phyloP scores from a whole-genome alignment of 805 yeast species.

The Yueomyces sp. region DNA sequence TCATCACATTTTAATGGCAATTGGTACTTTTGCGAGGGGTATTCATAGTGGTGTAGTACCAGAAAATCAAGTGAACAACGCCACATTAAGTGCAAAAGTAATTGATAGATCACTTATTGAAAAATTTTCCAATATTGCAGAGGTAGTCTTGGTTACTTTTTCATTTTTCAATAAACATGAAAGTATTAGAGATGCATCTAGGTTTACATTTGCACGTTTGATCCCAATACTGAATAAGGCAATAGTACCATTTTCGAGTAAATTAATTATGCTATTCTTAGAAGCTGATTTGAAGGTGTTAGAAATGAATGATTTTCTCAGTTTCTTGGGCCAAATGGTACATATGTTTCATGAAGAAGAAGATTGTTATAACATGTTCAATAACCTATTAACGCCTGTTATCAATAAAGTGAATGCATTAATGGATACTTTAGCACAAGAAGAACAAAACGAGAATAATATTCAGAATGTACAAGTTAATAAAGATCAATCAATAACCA shows the following conservation, averaged over 20 bases:
- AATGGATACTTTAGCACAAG: constrained; percentile 18
- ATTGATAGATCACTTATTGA: constrained; percentile 24
- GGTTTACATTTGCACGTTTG: constrained; percentile 79
- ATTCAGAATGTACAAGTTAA: constrained; percentile 1
- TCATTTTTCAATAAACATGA: constrained; percentile 59
- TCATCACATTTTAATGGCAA: constrained; percentile 77
- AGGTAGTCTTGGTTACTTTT: constrained; percentile 71
- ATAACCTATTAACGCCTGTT: constrained; percentile 64
- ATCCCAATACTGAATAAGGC: constrained; percentile 54
- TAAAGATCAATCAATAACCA: constrained; percentile 4
- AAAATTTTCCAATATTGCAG: constrained; percentile 56
- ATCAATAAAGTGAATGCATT: constrained; percentile 45
- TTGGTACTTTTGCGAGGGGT: constrained; percentile 85
- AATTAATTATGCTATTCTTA: constrained; percentile 56
- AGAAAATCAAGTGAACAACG: constrained; percentile 27
- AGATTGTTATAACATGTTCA: constrained; percentile 57
- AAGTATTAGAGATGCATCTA: constrained; percentile 67
- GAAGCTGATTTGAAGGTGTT: constrained; percentile 39
- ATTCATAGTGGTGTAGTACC: constrained; percentile 40
- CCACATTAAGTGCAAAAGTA: constrained; percentile 14
- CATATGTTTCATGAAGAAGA: constrained; percentile 62
- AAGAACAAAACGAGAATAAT: constrained; percentile 22
- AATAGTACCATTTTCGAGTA: constrained; percentile 43
- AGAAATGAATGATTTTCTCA: constrained; percentile 69
- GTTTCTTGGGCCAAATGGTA: constrained; percentile 78